Percentiles rank a stretch among this genome's conserved stretches.
Conservation (phyloP, 208 protist species). For the Plasmodiophora brassicae region DNA sequence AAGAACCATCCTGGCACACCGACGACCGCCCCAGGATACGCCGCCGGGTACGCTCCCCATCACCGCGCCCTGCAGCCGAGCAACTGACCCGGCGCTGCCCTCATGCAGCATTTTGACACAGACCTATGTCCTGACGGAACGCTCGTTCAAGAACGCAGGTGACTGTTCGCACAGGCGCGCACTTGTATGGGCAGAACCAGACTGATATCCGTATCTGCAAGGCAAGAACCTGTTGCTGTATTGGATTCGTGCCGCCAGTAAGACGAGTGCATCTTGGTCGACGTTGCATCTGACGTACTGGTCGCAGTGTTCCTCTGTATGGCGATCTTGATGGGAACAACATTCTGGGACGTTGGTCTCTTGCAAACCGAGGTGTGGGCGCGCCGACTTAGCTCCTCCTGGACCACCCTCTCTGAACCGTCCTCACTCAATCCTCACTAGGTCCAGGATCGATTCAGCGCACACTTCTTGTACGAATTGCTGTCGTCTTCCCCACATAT, state of each 20-base stretch:
- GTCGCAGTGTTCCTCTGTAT: background rate
- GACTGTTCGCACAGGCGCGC: too few relatives aligned
- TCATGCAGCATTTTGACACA: background rate
- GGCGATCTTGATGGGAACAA: slow-evolving; percentile 6
- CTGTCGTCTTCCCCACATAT: too few relatives aligned
- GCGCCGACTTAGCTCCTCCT: too few relatives aligned
- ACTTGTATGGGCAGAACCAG: too few relatives aligned
- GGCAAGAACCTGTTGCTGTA: background rate
- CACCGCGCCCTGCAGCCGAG: background rate
- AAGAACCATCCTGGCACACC: background rate
- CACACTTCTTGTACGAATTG: too few relatives aligned
- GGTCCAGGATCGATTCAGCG: slow-evolving; percentile 13
- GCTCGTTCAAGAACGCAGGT: slow-evolving; percentile 25
- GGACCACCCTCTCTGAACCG: too few relatives aligned
- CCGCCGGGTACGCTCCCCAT: background rate
- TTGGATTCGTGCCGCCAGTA: slow-evolving; percentile 22
- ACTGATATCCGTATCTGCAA: too few relatives aligned
- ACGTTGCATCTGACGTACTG: background rate
- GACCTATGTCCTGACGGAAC: background rate
- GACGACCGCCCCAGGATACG: background rate
- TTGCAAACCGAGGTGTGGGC: background rate
- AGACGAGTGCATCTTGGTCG: background rate
- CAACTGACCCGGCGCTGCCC: background rate
- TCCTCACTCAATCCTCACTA: too few relatives aligned
- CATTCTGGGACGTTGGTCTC: slow-evolving; percentile 1